A percentile compares a stretch with the other conserved stretches of the same genome.
Conservation (phyloP, 2,329 filamentous ascomycete species). For the Gaeumannomyces sp. region DNA sequence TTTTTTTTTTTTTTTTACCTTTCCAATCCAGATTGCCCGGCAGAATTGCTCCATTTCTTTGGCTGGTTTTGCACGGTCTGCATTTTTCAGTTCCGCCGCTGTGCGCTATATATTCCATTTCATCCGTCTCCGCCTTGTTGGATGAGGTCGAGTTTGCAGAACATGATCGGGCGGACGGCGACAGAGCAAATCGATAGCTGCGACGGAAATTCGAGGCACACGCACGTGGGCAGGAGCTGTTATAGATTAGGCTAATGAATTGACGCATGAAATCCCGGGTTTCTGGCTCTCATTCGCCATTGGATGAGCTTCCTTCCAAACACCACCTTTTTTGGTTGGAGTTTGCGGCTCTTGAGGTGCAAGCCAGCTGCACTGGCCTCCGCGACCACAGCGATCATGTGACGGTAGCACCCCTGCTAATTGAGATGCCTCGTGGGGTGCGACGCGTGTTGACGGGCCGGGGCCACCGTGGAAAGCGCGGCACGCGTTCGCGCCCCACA, state of each 20-base stretch:
- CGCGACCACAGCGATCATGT: background rate
- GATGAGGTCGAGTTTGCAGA: background rate
- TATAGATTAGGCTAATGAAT: background rate
- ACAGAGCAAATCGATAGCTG: background rate
- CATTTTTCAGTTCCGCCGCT: background rate
- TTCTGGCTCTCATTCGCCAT: background rate
- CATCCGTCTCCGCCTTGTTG: background rate
- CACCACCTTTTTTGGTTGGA: background rate
- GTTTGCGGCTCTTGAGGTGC: background rate
- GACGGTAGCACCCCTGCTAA: background rate
- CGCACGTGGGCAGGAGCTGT: background rate
- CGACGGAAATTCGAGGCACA: background rate
- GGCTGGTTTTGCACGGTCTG: background rate
- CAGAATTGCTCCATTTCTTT: background rate
- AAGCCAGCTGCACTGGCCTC: background rate
- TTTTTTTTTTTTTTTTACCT: no score
- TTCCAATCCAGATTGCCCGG: no score
- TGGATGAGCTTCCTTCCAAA: background rate
- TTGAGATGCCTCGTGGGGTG: no score
- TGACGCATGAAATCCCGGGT: background rate
- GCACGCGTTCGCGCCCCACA: background rate
- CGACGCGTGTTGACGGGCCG: background rate
- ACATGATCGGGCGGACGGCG: background rate
- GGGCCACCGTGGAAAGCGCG: background rate
- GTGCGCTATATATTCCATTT: background rate